These are phyloP conservation scores for Grosmannia huntii DNA, from an alignment of 2,329 filamentous ascomycete genomes.

Conservation along the genomic window DNA sequence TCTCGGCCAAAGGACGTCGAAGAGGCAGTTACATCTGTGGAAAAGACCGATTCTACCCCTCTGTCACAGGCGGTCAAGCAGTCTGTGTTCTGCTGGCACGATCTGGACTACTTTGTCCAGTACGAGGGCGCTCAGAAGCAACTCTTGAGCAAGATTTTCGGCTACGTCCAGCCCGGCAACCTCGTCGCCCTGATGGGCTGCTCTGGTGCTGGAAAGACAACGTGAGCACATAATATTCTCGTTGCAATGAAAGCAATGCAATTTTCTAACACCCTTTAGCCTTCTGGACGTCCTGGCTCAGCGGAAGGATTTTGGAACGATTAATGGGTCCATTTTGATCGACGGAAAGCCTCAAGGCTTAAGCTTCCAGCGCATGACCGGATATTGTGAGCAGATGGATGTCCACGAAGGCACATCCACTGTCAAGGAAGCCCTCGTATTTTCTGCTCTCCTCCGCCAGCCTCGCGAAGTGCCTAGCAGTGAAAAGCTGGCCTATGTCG, in stretches of 20 bases:
- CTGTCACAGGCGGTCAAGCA: conserved; percentile 27
- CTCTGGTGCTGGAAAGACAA: conserved; percentile 80
- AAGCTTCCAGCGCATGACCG: conserved; percentile 67
- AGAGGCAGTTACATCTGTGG: neutral
- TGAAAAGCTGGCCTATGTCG: conserved; percentile 65
- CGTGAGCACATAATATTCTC: conserved; percentile 18
- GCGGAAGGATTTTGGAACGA: conserved; percentile 65
- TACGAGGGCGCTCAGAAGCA: conserved; percentile 25
- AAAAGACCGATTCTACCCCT: neutral
- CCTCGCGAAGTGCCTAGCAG: conserved; percentile 46
- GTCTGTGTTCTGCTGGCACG: conserved; percentile 62
- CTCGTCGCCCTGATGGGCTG: conserved; percentile 69
- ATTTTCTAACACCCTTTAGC: neutral
- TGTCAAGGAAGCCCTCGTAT: conserved; percentile 62
- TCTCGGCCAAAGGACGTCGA: neutral
- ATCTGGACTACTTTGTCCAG: conserved; percentile 57
- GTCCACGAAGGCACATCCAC: conserved; percentile 62
- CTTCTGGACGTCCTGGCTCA: conserved; percentile 73
- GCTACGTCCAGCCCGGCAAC: conserved; percentile 73
- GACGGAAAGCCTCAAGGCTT: conserved; percentile 58
- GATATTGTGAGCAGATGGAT: conserved; percentile 75
- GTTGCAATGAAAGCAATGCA: neutral
- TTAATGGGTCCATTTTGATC: conserved; percentile 62
- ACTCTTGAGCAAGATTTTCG: conserved; percentile 70
- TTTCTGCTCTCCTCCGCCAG: conserved; percentile 63